Evolutionary conservation across 768 basidiomycete species (phyloP).

Genomic region (Leccinum uliginosum): DNA sequence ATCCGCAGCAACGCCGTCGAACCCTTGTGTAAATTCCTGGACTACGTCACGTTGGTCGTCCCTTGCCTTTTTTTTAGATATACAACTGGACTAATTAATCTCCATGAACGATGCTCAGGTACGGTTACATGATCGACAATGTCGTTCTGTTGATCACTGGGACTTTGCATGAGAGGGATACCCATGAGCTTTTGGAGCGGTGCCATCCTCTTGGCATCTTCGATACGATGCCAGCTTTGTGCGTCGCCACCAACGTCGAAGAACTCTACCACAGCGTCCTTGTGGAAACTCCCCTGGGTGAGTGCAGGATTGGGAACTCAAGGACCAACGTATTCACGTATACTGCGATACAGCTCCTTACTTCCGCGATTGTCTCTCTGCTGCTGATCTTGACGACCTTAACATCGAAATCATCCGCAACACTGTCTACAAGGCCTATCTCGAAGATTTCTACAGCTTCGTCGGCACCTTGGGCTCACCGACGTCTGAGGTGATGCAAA

Average conservation of each 20-base stretch:
- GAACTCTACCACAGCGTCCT: slow-evolving; percentile 96
- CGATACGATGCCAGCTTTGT: slow-evolving; percentile 98
- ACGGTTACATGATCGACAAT: slow-evolving; percentile 99
- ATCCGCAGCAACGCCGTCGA: slow-evolving; percentile 86
- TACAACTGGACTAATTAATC: slow-evolving; percentile 8
- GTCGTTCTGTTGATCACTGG: slow-evolving; percentile 96
- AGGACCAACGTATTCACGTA: slow-evolving; percentile 4
- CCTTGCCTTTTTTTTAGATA: background rate
- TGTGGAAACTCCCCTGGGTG: slow-evolving; percentile 96
- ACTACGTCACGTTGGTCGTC: slow-evolving; percentile 88
- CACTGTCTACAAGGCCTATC: slow-evolving; percentile 97
- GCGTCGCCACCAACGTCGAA: slow-evolving; percentile 97
- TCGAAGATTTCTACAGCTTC: slow-evolving; percentile 93
- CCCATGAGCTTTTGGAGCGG: slow-evolving; percentile 91
- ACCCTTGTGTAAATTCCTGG: slow-evolving; percentile 87
- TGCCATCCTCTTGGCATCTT: slow-evolving; percentile 97
- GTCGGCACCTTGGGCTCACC: slow-evolving; percentile 76
- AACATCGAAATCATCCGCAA: slow-evolving; percentile 99
- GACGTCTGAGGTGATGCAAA: slow-evolving; percentile 88
- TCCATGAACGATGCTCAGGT: slow-evolving; percentile 44
- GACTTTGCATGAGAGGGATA: slow-evolving; percentile 94
- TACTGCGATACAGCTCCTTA: slow-evolving; percentile 63
- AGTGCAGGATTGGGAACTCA: slow-evolving; percentile 25
- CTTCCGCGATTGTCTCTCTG: slow-evolving; percentile 93
- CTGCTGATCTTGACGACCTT: slow-evolving; percentile 94